These are phyloP conservation scores for Pseudoperonospora humuli DNA, from an alignment of 352 stramenopile genomes.

Conservation along the genomic window DNA sequence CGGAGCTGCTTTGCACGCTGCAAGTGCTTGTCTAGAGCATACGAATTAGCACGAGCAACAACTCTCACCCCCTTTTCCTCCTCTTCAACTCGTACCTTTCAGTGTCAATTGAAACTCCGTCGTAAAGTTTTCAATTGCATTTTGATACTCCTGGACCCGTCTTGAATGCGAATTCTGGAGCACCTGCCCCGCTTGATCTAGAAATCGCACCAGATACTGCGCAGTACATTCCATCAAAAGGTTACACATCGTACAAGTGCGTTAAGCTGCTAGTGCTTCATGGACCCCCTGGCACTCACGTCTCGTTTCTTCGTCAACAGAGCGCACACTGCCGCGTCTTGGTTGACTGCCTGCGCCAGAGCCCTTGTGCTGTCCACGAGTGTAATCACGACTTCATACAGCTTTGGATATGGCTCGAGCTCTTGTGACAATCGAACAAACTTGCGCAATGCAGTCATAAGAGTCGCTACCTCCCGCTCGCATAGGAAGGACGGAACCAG, in stretches of 20 bases:
- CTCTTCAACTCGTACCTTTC: no score
- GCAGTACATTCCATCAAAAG: neutral
- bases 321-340: neutral
- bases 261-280: neutral
- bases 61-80: no score
- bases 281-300: conserved; percentile 1
- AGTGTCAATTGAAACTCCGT: conserved; percentile 25
- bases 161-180: conserved; percentile 32
- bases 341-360: conserved; percentile 1
- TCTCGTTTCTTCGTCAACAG: conserved; percentile 19
- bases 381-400: neutral
- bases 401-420: conserved; percentile 1
- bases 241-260: neutral
- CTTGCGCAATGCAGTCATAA: conserved; percentile 11
- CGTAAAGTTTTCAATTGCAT: conserved; percentile 24
- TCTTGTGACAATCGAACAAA: neutral
- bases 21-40: conserved; percentile 30
- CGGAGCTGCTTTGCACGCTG: conserved; percentile 28
- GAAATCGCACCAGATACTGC: conserved; percentile 19
- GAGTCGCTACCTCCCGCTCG: conserved; percentile 6
- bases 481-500: conserved; percentile 14
- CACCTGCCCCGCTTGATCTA: conserved; percentile 31
- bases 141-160: conserved; percentile 23
- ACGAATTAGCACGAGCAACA: no score
- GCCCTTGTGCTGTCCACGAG: neutral